Evolutionary conservation across 495 filamentous ascomycete genomes (phyloP).

Genomic region (Letharia columbiana): DNA sequence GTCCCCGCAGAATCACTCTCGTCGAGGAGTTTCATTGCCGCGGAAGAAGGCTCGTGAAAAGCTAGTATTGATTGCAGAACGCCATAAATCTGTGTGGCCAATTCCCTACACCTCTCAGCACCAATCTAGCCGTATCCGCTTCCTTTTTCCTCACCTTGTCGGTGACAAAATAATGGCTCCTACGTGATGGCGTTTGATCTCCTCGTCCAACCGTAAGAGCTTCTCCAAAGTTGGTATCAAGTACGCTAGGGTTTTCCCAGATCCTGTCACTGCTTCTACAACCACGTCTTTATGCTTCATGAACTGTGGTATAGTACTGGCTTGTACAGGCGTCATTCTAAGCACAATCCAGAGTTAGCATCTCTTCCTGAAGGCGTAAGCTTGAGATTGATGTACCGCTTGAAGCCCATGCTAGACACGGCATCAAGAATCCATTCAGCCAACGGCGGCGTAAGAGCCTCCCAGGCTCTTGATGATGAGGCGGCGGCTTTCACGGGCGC

Average conservation of each 20-base stretch:
- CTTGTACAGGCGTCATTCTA: conserved; percentile 83
- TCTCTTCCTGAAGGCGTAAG: not conserved
- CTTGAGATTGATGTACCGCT: conserved; percentile 30
- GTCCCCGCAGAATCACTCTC: conserved; percentile 39
- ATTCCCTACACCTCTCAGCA: conserved; percentile 40
- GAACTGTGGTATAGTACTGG: conserved; percentile 86
- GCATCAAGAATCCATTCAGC: conserved; percentile 88
- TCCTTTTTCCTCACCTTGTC: conserved; percentile 44
- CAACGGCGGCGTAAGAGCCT: conserved; percentile 64
- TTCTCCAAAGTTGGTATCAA: conserved; percentile 83
- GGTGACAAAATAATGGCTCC: conserved; percentile 86
- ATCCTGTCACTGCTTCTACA: conserved; percentile 92
- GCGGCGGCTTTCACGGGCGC: not conserved
- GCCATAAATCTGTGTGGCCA: conserved; percentile 81
- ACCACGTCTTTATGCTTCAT: conserved; percentile 93
- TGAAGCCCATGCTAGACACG: conserved; percentile 74
- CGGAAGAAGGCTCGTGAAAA: conserved; percentile 73
- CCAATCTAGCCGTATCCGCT: not conserved
- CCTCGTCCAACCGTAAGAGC: conserved; percentile 64
- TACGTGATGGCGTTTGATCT: conserved; percentile 79
- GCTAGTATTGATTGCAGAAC: conserved; percentile 69
- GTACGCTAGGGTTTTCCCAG: conserved; percentile 89
- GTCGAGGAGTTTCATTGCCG: conserved; percentile 42
- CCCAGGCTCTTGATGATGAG: conserved; percentile 57
- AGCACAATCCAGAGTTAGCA: not conserved